Evolutionary conservation across 352 stramenopile species (phyloP).

Genomic region (Globisporangium canariense): DNA sequence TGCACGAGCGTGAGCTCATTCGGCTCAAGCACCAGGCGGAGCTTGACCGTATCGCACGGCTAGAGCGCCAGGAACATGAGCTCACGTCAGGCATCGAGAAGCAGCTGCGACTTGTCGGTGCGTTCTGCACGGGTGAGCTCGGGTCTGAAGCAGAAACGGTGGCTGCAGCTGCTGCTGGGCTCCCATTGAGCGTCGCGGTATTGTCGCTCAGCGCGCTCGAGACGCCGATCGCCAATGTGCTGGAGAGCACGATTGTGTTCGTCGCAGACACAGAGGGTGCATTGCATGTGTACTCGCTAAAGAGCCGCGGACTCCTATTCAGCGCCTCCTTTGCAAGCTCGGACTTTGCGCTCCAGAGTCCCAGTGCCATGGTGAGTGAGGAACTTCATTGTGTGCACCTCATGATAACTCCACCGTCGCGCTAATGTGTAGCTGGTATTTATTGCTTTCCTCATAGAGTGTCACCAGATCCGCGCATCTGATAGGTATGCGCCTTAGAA

Average conservation of each 20-base stretch:
- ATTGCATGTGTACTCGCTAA: slow-evolving; percentile 33
- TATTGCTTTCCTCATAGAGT: not conserved
- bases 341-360: slow-evolving; percentile 12
- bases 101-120: slow-evolving; percentile 40
- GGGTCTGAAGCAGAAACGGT: slow-evolving; percentile 7
- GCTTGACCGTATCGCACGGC: slow-evolving; percentile 31
- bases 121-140: slow-evolving; percentile 46
- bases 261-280: slow-evolving; percentile 26
- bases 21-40: slow-evolving; percentile 26
- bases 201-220: slow-evolving; percentile 24
- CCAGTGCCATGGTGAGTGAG: slow-evolving; percentile 20
- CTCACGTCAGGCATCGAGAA: slow-evolving; percentile 37
- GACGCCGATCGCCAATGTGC: slow-evolving; percentile 23
- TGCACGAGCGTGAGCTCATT: slow-evolving; percentile 31
- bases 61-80: slow-evolving; percentile 38
- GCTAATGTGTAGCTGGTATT: not conserved
- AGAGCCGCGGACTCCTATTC: slow-evolving; percentile 23
- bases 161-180: not conserved
- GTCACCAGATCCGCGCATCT: slow-evolving; percentile 18
- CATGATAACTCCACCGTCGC: not conserved
- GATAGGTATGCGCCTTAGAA: slow-evolving; percentile 10
- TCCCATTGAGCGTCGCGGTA: slow-evolving; percentile 27
- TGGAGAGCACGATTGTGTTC: slow-evolving; percentile 32
- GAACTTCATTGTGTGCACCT: not conserved
- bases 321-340: slow-evolving; percentile 16